phyloP scores from a whole-genome alignment of 768 basidiomycete species.

The Butyriboletus loyo region DNA sequence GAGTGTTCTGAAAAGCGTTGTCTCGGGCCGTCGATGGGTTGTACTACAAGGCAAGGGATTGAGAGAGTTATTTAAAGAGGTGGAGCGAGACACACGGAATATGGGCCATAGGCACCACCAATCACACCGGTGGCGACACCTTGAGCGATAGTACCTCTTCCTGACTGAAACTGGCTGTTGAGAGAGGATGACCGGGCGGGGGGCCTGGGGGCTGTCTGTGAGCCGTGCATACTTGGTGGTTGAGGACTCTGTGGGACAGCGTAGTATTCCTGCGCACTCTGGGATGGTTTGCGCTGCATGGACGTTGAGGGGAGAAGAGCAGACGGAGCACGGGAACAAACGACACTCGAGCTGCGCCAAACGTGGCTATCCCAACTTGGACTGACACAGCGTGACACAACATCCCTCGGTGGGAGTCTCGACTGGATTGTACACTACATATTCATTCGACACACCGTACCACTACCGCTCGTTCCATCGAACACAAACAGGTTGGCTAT shows the following conservation, averaged over 20 bases:
- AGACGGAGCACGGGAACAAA: conserved; percentile 8
- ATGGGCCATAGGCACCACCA: conserved; percentile 81
- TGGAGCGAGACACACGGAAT: conserved; percentile 56
- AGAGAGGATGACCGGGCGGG: conserved; percentile 29
- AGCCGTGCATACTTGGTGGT: conserved; percentile 31
- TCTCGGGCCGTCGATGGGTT: conserved; percentile 45
- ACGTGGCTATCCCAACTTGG: conserved; percentile 28
- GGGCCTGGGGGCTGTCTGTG: conserved; percentile 23
- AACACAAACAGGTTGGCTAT: conserved; percentile 91
- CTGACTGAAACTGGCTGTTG: conserved; percentile 31
- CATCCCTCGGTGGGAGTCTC: too few relatives aligned
- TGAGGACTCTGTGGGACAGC: conserved; percentile 65
- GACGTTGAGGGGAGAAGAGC: conserved; percentile 13
- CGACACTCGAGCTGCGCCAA: conserved; percentile 9
- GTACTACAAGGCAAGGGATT: conserved; percentile 40
- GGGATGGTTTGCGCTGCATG: conserved; percentile 44
- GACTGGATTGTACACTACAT: too few relatives aligned
- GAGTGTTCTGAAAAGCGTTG: conserved; percentile 45
- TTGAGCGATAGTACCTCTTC: conserved; percentile 60
- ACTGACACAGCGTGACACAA: conserved; percentile 17
- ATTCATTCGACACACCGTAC: conserved; percentile 58
- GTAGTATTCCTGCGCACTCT: conserved; percentile 54
- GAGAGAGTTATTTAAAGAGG: conserved; percentile 2
- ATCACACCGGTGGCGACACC: conserved; percentile 80
- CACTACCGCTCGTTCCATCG: conserved; percentile 77